Percentiles rank a stretch among this genome's conserved stretches.
phyloP scores from a whole-genome alignment of 2,329 filamentous ascomycete species.

The Aspergillus japonicus region DNA sequence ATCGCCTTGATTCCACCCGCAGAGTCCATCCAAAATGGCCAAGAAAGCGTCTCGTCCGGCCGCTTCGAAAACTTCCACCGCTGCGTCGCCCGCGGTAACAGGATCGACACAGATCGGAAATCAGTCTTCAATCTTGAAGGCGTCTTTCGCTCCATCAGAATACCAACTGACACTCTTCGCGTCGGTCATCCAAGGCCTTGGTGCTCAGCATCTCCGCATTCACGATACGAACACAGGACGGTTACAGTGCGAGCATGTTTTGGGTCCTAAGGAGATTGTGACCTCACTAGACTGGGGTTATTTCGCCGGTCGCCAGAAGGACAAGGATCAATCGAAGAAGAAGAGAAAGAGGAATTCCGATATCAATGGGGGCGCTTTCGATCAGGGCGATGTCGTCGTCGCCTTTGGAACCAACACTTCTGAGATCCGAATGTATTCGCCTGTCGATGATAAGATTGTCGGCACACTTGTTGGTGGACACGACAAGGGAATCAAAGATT shows the following conservation, averaged over 20 bases:
- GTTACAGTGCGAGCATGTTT: slow-evolving; percentile 51
- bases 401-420: slow-evolving; percentile 51
- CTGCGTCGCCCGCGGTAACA: slow-evolving; percentile 38
- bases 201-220: slow-evolving; percentile 53
- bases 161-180: slow-evolving; percentile 54
- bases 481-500: slow-evolving; percentile 50
- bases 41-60: slow-evolving; percentile 46
- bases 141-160: slow-evolving; percentile 51
- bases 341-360: slow-evolving; percentile 51
- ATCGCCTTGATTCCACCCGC: slow-evolving; percentile 1
- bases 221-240: slow-evolving; percentile 52
- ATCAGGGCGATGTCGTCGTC: slow-evolving; percentile 46
- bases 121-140: slow-evolving; percentile 50
- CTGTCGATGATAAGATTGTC: slow-evolving; percentile 48
- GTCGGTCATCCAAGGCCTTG: slow-evolving; percentile 54
- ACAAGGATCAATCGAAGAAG: slow-evolving; percentile 46
- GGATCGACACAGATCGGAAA: slow-evolving; percentile 38
- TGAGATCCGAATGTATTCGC: slow-evolving; percentile 52
- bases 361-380: slow-evolving; percentile 40
- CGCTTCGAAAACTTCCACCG: slow-evolving; percentile 46
- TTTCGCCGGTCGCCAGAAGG: slow-evolving; percentile 35
- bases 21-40: slow-evolving; percentile 39
- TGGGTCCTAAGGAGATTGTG: slow-evolving; percentile 47
- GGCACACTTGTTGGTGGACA: slow-evolving; percentile 47
- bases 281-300: slow-evolving; percentile 55